A percentile compares a stretch with the other conserved stretches of the same genome.
These are phyloP conservation scores for Trypanosoma conorhini DNA, from an alignment of 208 protist species.

Conservation along the genomic window DNA sequence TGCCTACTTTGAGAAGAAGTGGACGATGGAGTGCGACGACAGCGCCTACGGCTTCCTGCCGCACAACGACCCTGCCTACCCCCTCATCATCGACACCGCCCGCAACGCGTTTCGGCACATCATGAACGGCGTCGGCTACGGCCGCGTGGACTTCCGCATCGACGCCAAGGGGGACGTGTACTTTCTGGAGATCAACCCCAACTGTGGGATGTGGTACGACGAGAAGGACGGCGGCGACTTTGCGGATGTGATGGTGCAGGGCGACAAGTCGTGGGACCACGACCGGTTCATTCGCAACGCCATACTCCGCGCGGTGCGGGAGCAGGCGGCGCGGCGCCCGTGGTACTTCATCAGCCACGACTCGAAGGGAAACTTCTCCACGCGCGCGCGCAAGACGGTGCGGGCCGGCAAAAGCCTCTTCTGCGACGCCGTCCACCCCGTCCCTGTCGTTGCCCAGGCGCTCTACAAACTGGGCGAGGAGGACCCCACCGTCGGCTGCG, in stretches of 20 bases:
- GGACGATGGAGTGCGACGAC: constrained; percentile 72
- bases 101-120: constrained; percentile 82
- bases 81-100: constrained; percentile 70
- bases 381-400: constrained; percentile 73
- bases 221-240: constrained; percentile 84
- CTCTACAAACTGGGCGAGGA: constrained; percentile 78
- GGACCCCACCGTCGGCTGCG: constrained; percentile 72
- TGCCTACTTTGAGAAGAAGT: constrained; percentile 91
- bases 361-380: constrained; percentile 74
- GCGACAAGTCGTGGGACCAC: constrained; percentile 79
- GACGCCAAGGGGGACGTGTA: constrained; percentile 65
- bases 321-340: constrained; percentile 67
- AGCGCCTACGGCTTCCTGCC: constrained; percentile 67
- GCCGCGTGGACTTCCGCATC: constrained; percentile 88
- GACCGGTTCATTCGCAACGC: constrained; percentile 76
- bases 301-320: constrained; percentile 51
- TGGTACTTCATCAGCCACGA: constrained; percentile 90
- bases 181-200: constrained; percentile 92
- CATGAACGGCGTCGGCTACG: constrained; percentile 87
- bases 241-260: constrained; percentile 81
- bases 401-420: constrained; percentile 70
- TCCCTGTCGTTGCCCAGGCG: constrained; percentile 74
- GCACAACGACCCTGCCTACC: constrained; percentile 70
- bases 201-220: constrained; percentile 91
- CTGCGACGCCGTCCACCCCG: constrained; percentile 61